phyloP scores from a whole-genome alignment of 2,329 filamentous ascomycete genomes.

The Daldinia sp. region DNA sequence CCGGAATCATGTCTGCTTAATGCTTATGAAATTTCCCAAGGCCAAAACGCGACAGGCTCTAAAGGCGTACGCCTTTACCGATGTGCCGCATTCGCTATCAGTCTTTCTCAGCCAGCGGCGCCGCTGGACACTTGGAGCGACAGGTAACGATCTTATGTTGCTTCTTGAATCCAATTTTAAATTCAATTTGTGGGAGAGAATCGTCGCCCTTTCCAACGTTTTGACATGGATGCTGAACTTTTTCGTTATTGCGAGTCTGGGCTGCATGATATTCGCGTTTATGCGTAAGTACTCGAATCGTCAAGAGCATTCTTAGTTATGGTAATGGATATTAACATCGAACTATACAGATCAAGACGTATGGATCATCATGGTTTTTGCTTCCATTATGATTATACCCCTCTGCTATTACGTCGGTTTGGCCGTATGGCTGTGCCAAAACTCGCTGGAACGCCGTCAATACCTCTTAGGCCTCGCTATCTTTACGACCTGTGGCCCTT shows the following conservation, averaged over 20 bases:
- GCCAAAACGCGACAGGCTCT: conserved; percentile 57
- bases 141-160: conserved; percentile 59
- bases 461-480: conserved; percentile 44
- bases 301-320: too few relatives aligned
- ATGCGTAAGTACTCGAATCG: conserved; percentile 26
- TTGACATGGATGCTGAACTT: conserved; percentile 57
- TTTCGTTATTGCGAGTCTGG: conserved; percentile 51
- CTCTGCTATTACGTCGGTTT: conserved; percentile 43
- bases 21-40: conserved; percentile 55
- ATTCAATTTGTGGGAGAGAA: conserved; percentile 55
- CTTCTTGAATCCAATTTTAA: conserved; percentile 54
- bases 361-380: conserved; percentile 42
- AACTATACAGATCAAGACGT: conserved; percentile 31
- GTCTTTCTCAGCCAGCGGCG: conserved; percentile 60
- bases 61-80: conserved; percentile 56
- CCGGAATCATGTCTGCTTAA: conserved; percentile 58
- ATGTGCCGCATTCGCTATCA: conserved; percentile 54
- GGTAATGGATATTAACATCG: not conserved
- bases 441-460: conserved; percentile 38
- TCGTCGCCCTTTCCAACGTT: conserved; percentile 56
- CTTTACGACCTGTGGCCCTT: conserved; percentile 43
- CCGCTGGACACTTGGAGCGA: conserved; percentile 58
- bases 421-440: conserved; percentile 43
- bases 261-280: conserved; percentile 33
- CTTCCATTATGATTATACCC: conserved; percentile 44